Conservation (phyloP, 495 filamentous ascomycete species). For the Neurospora sp. region DNA sequence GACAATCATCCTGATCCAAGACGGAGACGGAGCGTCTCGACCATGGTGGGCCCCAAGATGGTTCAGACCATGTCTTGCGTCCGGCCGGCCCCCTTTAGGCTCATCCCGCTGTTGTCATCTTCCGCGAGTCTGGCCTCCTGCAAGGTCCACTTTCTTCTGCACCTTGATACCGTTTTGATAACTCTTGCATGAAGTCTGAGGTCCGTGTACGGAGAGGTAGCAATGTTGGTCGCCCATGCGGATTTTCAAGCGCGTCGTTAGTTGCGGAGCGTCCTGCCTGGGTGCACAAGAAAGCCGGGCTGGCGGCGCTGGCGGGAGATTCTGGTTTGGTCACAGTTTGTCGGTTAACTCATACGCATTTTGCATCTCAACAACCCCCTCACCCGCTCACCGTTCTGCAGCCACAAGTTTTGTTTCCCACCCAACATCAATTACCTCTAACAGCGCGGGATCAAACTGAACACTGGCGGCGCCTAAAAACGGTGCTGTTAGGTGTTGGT, state of each 20-base stretch:
- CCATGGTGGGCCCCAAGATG: neutral
- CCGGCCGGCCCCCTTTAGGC: conserved; percentile 14
- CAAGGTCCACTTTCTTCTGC: conserved; percentile 7
- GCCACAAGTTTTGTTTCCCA: neutral
- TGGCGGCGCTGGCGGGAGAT: neutral
- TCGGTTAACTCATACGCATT: neutral
- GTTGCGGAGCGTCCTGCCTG: neutral
- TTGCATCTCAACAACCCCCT: neutral
- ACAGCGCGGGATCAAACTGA: neutral
- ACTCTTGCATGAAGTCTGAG: conserved; percentile 6
- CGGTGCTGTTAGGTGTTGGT: neutral
- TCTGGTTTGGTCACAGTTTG: neutral
- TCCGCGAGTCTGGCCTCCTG: conserved; percentile 7
- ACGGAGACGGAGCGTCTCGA: neutral
- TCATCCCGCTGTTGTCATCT: conserved; percentile 18
- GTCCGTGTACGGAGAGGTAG: neutral
- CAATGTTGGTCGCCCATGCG: neutral
- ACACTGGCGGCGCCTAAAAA: neutral
- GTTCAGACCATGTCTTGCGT: neutral
- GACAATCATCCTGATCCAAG: neutral
- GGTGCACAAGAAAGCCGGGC: neutral
- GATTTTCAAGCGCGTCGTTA: neutral
- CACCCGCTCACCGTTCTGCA: neutral
- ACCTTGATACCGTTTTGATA: conserved; percentile 13
- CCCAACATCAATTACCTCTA: neutral